Evolutionary conservation across 192 early-diverging fungal species (phyloP).

Genomic region (Geranomyces variabilis): DNA sequence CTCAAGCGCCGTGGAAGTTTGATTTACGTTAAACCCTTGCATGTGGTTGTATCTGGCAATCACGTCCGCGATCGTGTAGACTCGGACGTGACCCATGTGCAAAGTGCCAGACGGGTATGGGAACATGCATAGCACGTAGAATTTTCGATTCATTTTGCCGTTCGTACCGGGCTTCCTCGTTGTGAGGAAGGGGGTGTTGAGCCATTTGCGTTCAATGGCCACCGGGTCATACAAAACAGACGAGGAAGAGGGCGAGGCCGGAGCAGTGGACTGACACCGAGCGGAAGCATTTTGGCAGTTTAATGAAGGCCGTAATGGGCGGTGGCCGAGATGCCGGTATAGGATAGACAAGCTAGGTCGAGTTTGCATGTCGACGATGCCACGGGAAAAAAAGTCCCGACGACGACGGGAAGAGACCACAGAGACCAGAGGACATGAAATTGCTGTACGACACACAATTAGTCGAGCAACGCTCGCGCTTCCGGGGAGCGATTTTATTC

Average conservation of each 20-base stretch:
- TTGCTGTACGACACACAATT: too few relatives aligned
- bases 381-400: too few relatives aligned
- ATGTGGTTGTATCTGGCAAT: constrained; percentile 77
- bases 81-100: constrained; percentile 97
- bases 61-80: constrained; percentile 92
- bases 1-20: not conserved
- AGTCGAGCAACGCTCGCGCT: too few relatives aligned
- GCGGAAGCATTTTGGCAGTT: too few relatives aligned
- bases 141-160: constrained; percentile 7
- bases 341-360: too few relatives aligned
- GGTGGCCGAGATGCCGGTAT: too few relatives aligned
- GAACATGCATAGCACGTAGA: constrained; percentile 91
- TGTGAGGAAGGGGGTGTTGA: not conserved
- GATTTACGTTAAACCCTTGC: constrained; percentile 65
- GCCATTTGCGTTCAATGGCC: not conserved
- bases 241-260: not conserved
- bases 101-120: constrained; percentile 92
- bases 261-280: too few relatives aligned
- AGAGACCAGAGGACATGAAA: too few relatives aligned
- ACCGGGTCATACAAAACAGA: not conserved
- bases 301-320: too few relatives aligned
- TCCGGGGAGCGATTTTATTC: too few relatives aligned
- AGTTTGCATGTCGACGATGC: too few relatives aligned
- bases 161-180: not conserved
- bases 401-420: too few relatives aligned